Base-by-base conservation (phyloP, 1,284 basidiomycete genomes). In the Pseudozyma hubeiensis region DNA sequence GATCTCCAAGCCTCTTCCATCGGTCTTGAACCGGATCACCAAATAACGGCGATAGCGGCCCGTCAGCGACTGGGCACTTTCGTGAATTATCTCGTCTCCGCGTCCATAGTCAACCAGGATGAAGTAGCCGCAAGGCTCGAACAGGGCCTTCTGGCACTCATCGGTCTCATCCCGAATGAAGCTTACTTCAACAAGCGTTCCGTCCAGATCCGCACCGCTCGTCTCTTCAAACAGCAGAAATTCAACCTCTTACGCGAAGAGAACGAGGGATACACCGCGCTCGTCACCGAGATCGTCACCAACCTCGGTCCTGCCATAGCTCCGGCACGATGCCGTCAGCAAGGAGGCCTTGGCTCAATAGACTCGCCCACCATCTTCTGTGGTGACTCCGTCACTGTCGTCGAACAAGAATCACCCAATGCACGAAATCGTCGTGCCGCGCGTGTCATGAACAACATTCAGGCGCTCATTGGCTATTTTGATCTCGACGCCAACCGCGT, bases 231-330 rank as follows among this genome's bases (percentile, higher is more conserved):
- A 85, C 97, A 99, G 85, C 94, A 94, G 86, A 98, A 97, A 85
- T 97, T 94, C 87, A 99, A 99, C 81, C 89, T 99, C 35, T 88
- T 98, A 10, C 91, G 97, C 43, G 97, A 99, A 86, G 93, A 97
- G 77, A 95, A 93, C 0, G 95, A 99, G 87, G 97, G 97, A 6
- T 99, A 94, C 86, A 93, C 93, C 79, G 94, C 95, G 81, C 89
- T 99, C 37, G 90, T 92, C 34, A 90, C 91, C 9, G 93, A 95
- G 81, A 86, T 98, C 43, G 90, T 93, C 10, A 90, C 90, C 58
- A 90, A 89, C 72, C 86, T 94, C 52, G 92, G 92, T 5, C 90
- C 90, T 29, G 86, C 92, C 11, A 85, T 89, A 88, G 16, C 80
- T 87, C 37, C 84, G 85, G 56, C 70, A 5, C 90, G 74, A 89